Conservation (phyloP, 1,139 yeast species). For the Blastobotrys buckinghamii region DNA sequence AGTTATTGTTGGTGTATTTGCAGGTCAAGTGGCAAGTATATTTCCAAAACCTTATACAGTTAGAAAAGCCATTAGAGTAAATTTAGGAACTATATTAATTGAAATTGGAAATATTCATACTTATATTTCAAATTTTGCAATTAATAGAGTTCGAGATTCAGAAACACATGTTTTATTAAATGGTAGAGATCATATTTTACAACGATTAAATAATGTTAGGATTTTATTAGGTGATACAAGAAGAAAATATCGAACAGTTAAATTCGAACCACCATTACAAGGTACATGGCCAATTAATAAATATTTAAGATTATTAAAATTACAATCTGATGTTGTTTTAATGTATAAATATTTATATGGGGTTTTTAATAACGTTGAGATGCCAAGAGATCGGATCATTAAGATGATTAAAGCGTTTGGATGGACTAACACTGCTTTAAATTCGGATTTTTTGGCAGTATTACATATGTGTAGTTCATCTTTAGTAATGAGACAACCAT, state of each 20-base stretch:
- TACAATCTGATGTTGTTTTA: conserved; percentile 22
- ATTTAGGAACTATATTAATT: conserved; percentile 20
- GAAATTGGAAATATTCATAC: conserved; percentile 28
- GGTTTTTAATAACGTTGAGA: conserved; percentile 20
- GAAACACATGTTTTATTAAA: conserved; percentile 16
- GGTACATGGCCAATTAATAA: conserved; percentile 29
- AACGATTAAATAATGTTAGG: conserved; percentile 16
- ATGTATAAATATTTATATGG: conserved; percentile 21
- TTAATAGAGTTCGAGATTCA: conserved; percentile 22
- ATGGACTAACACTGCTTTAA: conserved; percentile 25
- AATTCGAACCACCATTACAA: conserved; percentile 27
- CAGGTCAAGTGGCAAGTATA: conserved; percentile 30
- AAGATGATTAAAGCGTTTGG: conserved; percentile 21
- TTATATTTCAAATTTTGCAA: conserved; percentile 26
- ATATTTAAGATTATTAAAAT: conserved; percentile 20
- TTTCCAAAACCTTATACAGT: conserved; percentile 31
- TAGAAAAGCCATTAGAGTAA: conserved; percentile 24
- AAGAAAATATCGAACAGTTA: conserved; percentile 13
- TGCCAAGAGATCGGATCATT: conserved; percentile 18
- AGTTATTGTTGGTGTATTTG: conserved; percentile 29
- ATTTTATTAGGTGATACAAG: conserved; percentile 16
- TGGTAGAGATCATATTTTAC: conserved; percentile 21
- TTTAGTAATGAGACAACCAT: conserved; percentile 23
- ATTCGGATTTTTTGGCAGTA: conserved; percentile 27
- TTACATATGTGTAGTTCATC: conserved; percentile 27